Conservation (phyloP, 257 asterid genomes). For the Cruciata laevipes region DNA sequence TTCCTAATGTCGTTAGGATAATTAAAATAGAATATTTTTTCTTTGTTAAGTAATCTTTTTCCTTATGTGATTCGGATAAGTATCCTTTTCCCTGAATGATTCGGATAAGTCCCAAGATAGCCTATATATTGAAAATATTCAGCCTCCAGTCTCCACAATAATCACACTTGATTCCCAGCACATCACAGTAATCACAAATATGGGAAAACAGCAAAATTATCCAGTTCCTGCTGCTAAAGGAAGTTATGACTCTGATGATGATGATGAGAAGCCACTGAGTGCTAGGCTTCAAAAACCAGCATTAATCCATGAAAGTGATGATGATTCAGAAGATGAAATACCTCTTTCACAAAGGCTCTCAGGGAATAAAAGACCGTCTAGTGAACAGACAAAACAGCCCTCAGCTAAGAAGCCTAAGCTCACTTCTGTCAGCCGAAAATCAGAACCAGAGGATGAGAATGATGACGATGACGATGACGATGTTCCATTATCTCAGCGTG, state of each 20-base stretch:
- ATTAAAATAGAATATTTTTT: no score
- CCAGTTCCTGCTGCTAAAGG: constrained; percentile 26
- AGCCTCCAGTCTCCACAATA: no score
- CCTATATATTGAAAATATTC: no score
- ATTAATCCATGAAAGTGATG: constrained; percentile 43
- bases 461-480: no score
- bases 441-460: constrained; percentile 22
- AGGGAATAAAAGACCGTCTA: constrained; percentile 54
- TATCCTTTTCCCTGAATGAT: no score
- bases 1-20: no score
- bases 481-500: no score
- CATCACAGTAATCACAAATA: not conserved
- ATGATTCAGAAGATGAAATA: constrained; percentile 73
- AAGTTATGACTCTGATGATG: constrained; percentile 48
- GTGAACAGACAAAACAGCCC: constrained; percentile 40
- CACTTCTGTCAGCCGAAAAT: constrained; percentile 37
- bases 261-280: constrained; percentile 64
- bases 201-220: constrained; percentile 27
- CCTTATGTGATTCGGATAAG: no score
- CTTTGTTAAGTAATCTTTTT: no score
- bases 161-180: no score
- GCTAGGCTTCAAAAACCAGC: constrained; percentile 38
- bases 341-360: constrained; percentile 53
- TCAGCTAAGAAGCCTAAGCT: constrained; percentile 59
- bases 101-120: no score